phyloP scores from a whole-genome alignment of 2,329 filamentous ascomycete species.

The Trichoderma citrinoviride region DNA sequence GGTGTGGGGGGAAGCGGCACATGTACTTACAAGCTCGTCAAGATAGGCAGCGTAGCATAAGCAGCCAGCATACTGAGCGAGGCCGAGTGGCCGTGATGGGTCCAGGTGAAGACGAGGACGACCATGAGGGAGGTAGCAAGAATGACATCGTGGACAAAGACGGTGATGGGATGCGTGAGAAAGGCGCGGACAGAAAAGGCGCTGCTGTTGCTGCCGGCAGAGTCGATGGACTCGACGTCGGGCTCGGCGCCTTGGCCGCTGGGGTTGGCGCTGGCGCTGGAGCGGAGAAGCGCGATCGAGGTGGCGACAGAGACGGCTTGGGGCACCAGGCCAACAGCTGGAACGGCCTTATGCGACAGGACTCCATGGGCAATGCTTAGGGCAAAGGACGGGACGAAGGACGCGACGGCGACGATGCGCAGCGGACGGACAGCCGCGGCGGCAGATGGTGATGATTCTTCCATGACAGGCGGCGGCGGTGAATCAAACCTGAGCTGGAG shows the following conservation, averaged over 20 bases:
- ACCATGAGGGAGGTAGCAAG: constrained; percentile 39
- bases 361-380: constrained; percentile 41
- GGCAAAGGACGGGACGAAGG: constrained; percentile 41
- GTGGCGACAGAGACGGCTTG: constrained; percentile 37
- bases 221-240: constrained; percentile 6
- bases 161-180: constrained; percentile 35
- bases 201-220: not conserved
- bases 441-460: not conserved
- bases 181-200: constrained; percentile 7
- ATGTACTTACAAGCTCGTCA: constrained; percentile 40
- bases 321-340: constrained; percentile 41
- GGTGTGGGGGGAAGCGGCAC: not conserved
- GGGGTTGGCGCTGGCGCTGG: not conserved
- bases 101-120: constrained; percentile 44
- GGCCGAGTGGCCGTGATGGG: constrained; percentile 29
- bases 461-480: not conserved
- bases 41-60: constrained; percentile 43
- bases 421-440: constrained; percentile 28
- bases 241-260: constrained; percentile 16
- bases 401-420: constrained; percentile 36
- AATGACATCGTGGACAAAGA: constrained; percentile 39
- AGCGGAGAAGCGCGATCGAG: constrained; percentile 28
- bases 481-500: not conserved
- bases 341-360: constrained; percentile 35
- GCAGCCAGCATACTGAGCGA: constrained; percentile 42